Base-by-base conservation (phyloP, 2,329 filamentous ascomycete species). In the Trichoderma koningiopsis region DNA sequence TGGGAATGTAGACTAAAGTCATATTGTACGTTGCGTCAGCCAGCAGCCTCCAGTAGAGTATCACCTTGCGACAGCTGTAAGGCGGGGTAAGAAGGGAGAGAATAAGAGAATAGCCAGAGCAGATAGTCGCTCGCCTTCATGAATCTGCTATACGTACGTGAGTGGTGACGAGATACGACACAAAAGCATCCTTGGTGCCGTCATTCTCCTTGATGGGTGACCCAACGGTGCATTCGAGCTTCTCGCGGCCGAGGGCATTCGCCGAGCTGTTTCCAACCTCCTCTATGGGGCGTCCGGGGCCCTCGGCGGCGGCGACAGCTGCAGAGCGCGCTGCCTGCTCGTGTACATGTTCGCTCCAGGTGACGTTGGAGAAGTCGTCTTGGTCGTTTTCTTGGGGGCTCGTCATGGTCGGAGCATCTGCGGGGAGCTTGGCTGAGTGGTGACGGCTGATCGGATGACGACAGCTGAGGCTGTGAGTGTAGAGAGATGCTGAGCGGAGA, bases 131-230 rank as follows among this genome's bases (percentile, higher is more conserved):
- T 47, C 13, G 33, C 5, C n/a, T 19, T 49, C 22, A 8, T 49
- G n/a, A 11, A 49, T 24, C 1, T 1, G n/a, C 27, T 11, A 6
- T 14, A 40, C 79, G 35, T 83, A 97, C 94, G 81, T 94, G 86
- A 65, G 96, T 97, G 56, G 92, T 96, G 73, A 99, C 92, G 61
- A 96, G 85, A 79, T 99, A 99, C 13, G 96, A 98, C 70, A 98
- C 91, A 82, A 97, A 99, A 66, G 93, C 92, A 81, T 97, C 96
- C 81, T 97, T 97, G 70, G 94, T 96, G 59, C 96, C 95, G 76
- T 97, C 93, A 76, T 95, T 96, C 84, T 98, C 96, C 81, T 97
- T 98, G 80, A 95, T 87, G 24, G 96, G 94, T 70, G 90, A 88
- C 67, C 89, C 88, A 22, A 99, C 95, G 22, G 84, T 89, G 78